Base-by-base conservation (phyloP, 768 basidiomycete genomes). In the Rhodotorula toruloides region DNA sequence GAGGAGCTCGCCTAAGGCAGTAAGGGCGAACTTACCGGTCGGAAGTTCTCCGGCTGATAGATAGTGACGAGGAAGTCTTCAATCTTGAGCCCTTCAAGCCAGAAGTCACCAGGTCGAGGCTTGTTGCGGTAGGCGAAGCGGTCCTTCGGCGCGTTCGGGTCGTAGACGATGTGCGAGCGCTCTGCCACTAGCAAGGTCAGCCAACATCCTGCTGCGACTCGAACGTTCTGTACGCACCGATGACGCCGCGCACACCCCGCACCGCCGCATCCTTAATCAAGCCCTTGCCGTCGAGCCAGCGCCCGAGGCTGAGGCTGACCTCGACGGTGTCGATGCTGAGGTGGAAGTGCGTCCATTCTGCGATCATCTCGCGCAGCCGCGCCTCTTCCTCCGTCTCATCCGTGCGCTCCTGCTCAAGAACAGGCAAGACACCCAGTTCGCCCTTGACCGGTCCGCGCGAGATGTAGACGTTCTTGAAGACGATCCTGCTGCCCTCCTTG, bases 231-330 rank as follows among this genome's bases (percentile, higher is more conserved):
- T 6, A 78, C 85, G 55, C 72, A 90, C 93, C 93, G 60, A 98
- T 77, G 22, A 93, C 86, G 13, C 96, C 96, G 63, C 96, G 85
- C 7, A 98, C 94, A 55, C 96, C 96, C 75, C 88, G 90, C 65
- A 99, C 83, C 34, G 88, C 89, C 5, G 92, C 94, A 75, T 91
- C 88, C 72, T 90, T 86, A 11, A 99, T 81, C 27, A 99, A 79
- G 0, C 96, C 96, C 76, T 91, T 96, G 4, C 96, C 94, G 76
- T 96, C 91, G 61, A 97, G 80, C 96, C 96, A 99, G 60, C 87
- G 82, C 78, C 86, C 84, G 12, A 99, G 80, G 39, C 91, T 94
- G 21, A 99, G 80, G 0, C 90, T 91, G 22, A 99, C 93, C 70
- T 98, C 96, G 54, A 99, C 88, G 32, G 91, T 90, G 74, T 96